Evolutionary conservation across 345 rosid genomes (phyloP).

Genomic region (Dipteronia dyeriana): DNA sequence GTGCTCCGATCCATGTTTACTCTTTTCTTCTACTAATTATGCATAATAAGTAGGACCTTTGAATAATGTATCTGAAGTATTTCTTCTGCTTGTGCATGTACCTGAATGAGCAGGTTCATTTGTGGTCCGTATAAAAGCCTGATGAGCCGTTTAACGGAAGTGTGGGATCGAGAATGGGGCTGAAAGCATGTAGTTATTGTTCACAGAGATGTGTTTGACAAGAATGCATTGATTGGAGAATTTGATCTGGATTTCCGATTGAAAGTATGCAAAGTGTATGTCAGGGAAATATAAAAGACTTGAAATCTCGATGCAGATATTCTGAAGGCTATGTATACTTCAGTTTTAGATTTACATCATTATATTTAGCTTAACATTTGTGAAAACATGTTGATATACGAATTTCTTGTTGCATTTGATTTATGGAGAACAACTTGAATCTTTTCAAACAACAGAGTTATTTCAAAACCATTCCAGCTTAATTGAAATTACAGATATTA

Average conservation of each 20-base stretch:
- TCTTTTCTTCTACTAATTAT: neutral
- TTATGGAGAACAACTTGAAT: too few species aligned
- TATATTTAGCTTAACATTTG: too few species aligned
- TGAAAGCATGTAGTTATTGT: slow-evolving; percentile 12
- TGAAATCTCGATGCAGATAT: neutral
- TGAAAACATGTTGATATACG: too few species aligned
- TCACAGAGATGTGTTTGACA: neutral
- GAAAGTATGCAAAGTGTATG: neutral
- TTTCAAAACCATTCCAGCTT: too few species aligned
- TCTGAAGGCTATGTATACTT: neutral
- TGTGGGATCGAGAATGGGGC: neutral
- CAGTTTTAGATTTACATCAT: too few species aligned
- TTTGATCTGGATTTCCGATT: neutral
- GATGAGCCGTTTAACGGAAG: slow-evolving; percentile 25
- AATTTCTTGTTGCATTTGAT: too few species aligned
- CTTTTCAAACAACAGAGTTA: too few species aligned
- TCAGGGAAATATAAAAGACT: neutral
- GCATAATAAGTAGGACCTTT: neutral
- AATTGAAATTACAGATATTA: too few species aligned
- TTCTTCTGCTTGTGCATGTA: neutral
- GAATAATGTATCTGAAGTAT: neutral
- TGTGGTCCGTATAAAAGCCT: slow-evolving; percentile 82
- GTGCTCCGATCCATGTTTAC: neutral
- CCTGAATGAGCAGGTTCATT: slow-evolving; percentile 62
- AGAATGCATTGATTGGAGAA: slow-evolving; percentile 10